A percentile compares a stretch with the other conserved stretches of the same genome.
phyloP scores from a whole-genome alignment of 192 early-diverging fungal genomes.

The Linnemannia hyalina region DNA sequence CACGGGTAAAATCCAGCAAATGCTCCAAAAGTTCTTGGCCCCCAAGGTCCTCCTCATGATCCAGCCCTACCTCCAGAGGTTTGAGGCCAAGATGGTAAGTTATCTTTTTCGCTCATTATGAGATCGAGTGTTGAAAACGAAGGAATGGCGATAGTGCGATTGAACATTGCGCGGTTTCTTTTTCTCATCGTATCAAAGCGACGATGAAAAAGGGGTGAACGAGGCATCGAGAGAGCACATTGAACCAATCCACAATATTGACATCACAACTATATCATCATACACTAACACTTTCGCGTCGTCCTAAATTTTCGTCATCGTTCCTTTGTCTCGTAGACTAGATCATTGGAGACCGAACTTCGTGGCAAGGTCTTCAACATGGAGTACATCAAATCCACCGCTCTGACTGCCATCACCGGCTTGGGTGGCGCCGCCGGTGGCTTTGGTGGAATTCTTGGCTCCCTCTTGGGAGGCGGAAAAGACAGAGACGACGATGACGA shows the following conservation, averaged over 20 bases:
- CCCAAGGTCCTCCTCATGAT: constrained; percentile 46
- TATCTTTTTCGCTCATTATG: neutral
- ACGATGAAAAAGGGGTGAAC: no score
- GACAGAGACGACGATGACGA: neutral
- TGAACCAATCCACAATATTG: neutral
- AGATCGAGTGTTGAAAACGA: no score
- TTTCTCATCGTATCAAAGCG: no score
- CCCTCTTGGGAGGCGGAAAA: constrained; percentile 15
- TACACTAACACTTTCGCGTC: neutral
- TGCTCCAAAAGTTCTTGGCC: constrained; percentile 37
- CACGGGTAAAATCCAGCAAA: constrained; percentile 22
- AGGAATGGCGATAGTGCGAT: no score
- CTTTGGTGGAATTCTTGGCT: constrained; percentile 29
- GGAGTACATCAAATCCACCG: constrained; percentile 40
- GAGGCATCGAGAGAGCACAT: no score
- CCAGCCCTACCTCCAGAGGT: constrained; percentile 39
- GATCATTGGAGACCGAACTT: constrained; percentile 32
- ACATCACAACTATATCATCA: neutral
- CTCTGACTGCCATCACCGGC: constrained; percentile 33
- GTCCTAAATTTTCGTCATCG: constrained; percentile 2
- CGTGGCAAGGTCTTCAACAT: constrained; percentile 44
- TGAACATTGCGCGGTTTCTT: no score
- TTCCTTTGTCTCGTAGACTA: constrained; percentile 4
- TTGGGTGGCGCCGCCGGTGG: constrained; percentile 16
- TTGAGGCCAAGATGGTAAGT: constrained; percentile 53